phyloP scores from a whole-genome alignment of 805 yeast species.

The Maudiozyma barnettii region DNA sequence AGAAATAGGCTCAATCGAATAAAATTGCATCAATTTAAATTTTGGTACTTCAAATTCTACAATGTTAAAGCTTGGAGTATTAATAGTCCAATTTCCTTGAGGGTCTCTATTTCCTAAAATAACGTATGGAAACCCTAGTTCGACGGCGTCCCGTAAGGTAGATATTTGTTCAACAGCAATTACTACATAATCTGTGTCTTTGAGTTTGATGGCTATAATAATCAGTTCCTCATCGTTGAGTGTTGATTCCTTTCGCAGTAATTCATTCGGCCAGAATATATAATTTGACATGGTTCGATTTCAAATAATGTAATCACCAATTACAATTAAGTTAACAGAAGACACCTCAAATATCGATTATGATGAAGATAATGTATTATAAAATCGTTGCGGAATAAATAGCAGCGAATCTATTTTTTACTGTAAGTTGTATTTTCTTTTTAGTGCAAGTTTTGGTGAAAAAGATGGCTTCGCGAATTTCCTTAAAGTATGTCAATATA shows the following conservation, averaged over 20 bases:
- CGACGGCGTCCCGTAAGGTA: not conserved
- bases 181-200: constrained; percentile 18
- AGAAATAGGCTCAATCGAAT: constrained; percentile 62
- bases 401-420: no score
- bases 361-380: no score
- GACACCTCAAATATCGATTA: no score
- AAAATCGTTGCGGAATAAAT: no score
- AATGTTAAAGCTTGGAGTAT: constrained; percentile 19
- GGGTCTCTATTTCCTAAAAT: constrained; percentile 1
- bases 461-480: no score
- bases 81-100: constrained; percentile 5
- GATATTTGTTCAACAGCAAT: constrained; percentile 7
- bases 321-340: no score
- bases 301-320: no score
- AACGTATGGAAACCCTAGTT: constrained; percentile 9
- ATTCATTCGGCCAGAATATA: constrained; percentile 20
- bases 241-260: constrained; percentile 2
- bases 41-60: constrained; percentile 65
- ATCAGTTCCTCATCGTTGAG: constrained; percentile 2
- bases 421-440: no score
- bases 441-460: no score
- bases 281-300: constrained; percentile 10
- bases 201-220: constrained; percentile 11
- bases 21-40: constrained; percentile 62
- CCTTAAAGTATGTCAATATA: no score